These are phyloP conservation scores for Mycogone perniciosa DNA, from an alignment of 2,329 filamentous ascomycete genomes.

Conservation along the genomic window DNA sequence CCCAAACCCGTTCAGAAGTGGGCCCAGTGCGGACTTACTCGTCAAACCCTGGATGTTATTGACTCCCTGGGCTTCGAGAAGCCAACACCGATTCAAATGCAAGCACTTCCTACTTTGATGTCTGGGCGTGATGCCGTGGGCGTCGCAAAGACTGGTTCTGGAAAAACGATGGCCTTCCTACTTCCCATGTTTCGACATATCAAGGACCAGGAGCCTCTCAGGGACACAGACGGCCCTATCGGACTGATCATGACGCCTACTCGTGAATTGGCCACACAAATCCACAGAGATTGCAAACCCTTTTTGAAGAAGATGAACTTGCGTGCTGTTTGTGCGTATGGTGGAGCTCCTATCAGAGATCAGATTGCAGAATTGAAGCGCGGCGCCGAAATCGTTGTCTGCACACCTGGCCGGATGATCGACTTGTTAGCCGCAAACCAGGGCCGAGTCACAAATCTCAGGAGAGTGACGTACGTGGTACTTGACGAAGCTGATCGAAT, in stretches of 20 bases:
- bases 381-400: constrained; percentile 90
- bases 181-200: constrained; percentile 98
- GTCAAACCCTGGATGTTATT: constrained; percentile 81
- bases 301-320: constrained; percentile 84
- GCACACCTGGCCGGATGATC: constrained; percentile 91
- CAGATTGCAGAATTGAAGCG: constrained; percentile 96
- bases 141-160: constrained; percentile 94
- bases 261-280: constrained; percentile 87
- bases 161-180: constrained; percentile 93
- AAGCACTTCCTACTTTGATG: constrained; percentile 92
- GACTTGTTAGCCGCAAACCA: constrained; percentile 90
- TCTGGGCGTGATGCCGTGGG: constrained; percentile 92
- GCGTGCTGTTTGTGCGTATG: constrained; percentile 86
- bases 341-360: constrained; percentile 91
- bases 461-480: constrained; percentile 85
- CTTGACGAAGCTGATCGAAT: constrained; percentile 97
- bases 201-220: constrained; percentile 80
- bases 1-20: constrained; percentile 94
- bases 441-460: constrained; percentile 87
- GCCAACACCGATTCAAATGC: constrained; percentile 90
- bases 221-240: constrained; percentile 80
- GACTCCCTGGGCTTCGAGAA: constrained; percentile 74
- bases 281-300: constrained; percentile 89
- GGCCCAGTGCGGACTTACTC: constrained; percentile 87
- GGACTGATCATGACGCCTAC: constrained; percentile 90